Base-by-base conservation (phyloP, 106 monocot species). In the Allium fistulosum region DNA sequence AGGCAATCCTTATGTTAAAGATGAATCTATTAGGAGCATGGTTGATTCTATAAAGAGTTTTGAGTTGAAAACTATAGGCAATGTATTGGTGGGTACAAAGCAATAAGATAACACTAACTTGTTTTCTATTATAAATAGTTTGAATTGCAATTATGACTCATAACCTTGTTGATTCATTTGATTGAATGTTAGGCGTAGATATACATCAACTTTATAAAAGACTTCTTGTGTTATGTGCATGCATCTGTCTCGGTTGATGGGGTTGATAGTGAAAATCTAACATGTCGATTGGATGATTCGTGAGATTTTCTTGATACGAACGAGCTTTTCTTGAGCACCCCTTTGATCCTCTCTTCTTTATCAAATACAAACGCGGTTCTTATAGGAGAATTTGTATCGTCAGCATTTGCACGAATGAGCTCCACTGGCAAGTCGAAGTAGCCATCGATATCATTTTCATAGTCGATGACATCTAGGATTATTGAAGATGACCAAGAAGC, bases 341-440 rank as follows among this genome's bases (percentile, higher is more conserved):
- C 80, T 60, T 75, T 81, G 37, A 37, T 37, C 28, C 50, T 55
- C 8, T 79, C 66, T 17, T 53, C 66, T 26, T 53, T 72, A 9
- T 87, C 79, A 47, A 91, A 84, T 5, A 92, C 62, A 14, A 82
- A 80, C 9, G 80, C 82, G 1, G 87, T 52, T 28, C 70, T 84
- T 8, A 82, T 78, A 1, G 82, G 84, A 12, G 84, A 84, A 17
- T 82, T 64, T 0, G 72, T 50, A 46, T 87, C 84, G 17, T 71
- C 69, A 7, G 3, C 48, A 45, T 66, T 52, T 58, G 45, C 68
- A 45, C 72, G 73, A 11, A 80, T 80, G 26, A 80, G 71, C 75
- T 92, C 84, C 71, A 87, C 16, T 50, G 91, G 91, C 80, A 85
- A 47, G 53, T 87, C 91, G 18, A 81, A 87, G 72, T 78, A 86